Conservation (phyloP, 441 rosid species). For the Croton setiger region DNA sequence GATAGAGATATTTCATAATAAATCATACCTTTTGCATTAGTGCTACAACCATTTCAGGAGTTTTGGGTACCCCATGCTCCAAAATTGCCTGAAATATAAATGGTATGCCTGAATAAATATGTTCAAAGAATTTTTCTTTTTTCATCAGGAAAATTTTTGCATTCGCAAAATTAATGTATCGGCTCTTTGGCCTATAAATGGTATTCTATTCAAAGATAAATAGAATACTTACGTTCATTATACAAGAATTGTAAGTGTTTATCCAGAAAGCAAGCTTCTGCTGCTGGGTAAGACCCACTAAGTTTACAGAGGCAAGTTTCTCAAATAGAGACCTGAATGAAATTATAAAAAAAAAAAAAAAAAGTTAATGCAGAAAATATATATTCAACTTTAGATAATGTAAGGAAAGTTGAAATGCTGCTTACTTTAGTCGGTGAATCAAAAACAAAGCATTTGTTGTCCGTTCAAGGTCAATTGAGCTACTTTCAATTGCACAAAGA, state of each 20-base stretch:
- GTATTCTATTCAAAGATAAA: neutral
- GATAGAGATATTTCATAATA: neutral
- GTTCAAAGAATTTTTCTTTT: neutral
- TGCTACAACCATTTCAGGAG: slow-evolving; percentile 68
- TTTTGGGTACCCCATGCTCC: slow-evolving; percentile 69
- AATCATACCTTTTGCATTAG: slow-evolving; percentile 72
- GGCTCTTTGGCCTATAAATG: neutral
- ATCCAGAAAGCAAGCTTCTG: slow-evolving; percentile 96
- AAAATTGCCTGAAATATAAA: slow-evolving; percentile 50
- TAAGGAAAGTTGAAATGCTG: slow-evolving; percentile 17
- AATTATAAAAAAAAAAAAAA: slow-evolving; percentile 12
- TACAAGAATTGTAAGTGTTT: slow-evolving; percentile 74
- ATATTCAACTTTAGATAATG: neutral
- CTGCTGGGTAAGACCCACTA: slow-evolving; percentile 75
- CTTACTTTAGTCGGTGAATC: slow-evolving; percentile 69
- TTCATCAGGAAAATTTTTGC: neutral
- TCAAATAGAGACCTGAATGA: slow-evolving; percentile 53
- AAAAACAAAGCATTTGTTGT: slow-evolving; percentile 46
- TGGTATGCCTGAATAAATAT: slow-evolving; percentile 3
- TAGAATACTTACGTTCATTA: slow-evolving; percentile 61
- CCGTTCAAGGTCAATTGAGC: slow-evolving; percentile 53
- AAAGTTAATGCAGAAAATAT: slow-evolving; percentile 8
- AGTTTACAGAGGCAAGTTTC: slow-evolving; percentile 67
- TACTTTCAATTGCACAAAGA: slow-evolving; percentile 46
- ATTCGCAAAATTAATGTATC: neutral